Conservation (phyloP, 768 basidiomycete genomes). For the Psilocybe cubensis region DNA sequence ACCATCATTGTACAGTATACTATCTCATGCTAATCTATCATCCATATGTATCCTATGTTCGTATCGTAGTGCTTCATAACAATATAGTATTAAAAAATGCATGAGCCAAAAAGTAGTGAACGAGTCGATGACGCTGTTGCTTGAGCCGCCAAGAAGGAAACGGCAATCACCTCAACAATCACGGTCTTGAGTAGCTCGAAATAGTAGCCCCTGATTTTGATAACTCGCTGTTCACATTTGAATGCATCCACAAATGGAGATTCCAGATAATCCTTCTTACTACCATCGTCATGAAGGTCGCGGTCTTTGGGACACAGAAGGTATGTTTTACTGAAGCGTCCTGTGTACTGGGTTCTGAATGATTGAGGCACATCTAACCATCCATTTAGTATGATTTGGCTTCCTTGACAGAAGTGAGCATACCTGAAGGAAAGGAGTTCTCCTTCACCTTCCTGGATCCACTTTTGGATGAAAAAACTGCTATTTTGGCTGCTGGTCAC, state of each 20-base stretch:
- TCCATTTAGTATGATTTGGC: conserved; percentile 38
- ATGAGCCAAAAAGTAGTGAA: too few species aligned
- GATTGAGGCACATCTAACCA: neutral
- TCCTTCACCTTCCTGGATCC: conserved; percentile 42
- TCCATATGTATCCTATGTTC: too few species aligned
- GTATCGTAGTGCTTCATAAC: too few species aligned
- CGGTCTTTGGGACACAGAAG: conserved; percentile 43
- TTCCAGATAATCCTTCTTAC: neutral
- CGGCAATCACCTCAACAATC: neutral
- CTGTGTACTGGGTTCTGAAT: neutral
- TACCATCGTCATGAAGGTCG: conserved; percentile 38
- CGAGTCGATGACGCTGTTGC: too few species aligned
- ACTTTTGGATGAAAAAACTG: conserved; percentile 38
- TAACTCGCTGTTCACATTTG: neutral
- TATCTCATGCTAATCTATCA: too few species aligned
- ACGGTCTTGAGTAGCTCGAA: neutral
- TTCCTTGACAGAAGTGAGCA: conserved; percentile 30
- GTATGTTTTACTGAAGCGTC: conserved; percentile 19
- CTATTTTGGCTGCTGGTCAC: conserved; percentile 37
- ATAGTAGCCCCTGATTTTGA: neutral
- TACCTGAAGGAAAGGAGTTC: conserved; percentile 28
- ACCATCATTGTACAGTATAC: too few species aligned
- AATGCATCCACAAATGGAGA: neutral
- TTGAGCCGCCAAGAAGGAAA: neutral
- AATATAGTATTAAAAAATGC: too few species aligned